Evolutionary conservation across 2,329 filamentous ascomycete species (phyloP).

Genomic region (Stagonosporopsis cucurbitacearum): DNA sequence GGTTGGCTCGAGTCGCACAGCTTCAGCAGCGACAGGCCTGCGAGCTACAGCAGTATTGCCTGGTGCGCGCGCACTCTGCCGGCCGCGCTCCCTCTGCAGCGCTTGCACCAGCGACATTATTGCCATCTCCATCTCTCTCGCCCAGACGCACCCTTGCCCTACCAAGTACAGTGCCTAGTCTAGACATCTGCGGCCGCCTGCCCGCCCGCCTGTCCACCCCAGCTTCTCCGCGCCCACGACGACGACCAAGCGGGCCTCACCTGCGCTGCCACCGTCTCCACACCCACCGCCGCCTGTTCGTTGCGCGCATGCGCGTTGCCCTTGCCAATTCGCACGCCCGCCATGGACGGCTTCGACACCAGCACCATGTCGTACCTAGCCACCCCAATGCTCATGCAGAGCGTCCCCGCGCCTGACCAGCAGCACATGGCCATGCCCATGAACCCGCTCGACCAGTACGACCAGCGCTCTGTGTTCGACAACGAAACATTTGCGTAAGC

Average conservation of each 20-base stretch:
- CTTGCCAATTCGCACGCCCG: slow-evolving; percentile 23
- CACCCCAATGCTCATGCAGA: slow-evolving; percentile 62
- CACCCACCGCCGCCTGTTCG: slow-evolving; percentile 18
- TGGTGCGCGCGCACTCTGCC: slow-evolving; percentile 27
- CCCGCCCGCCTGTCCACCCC: slow-evolving; percentile 8
- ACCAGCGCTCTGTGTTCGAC: slow-evolving; percentile 66
- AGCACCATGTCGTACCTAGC: slow-evolving; percentile 68
- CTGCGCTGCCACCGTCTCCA: slow-evolving; percentile 9
- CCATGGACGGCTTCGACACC: slow-evolving; percentile 64
- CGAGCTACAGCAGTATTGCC: slow-evolving; percentile 30
- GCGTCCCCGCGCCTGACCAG: slow-evolving; percentile 54
- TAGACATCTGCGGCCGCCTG: slow-evolving; percentile 1
- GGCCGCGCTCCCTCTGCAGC: slow-evolving; percentile 19
- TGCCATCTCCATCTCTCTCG: slow-evolving; percentile 9
- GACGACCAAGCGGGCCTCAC: slow-evolving; percentile 16
- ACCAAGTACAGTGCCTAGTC: too few relatives aligned
- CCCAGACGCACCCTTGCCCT: slow-evolving; percentile 13
- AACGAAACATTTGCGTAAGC: slow-evolving; percentile 65
- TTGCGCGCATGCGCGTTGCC: slow-evolving; percentile 42
- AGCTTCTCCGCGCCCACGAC: slow-evolving; percentile 21
- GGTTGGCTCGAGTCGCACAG: slow-evolving; percentile 40
- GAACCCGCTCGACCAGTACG: slow-evolving; percentile 61
- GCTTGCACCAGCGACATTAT: slow-evolving; percentile 23
- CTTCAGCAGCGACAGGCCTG: slow-evolving; percentile 30
- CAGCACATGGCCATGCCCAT: slow-evolving; percentile 50